Evolutionary conservation across 1,284 basidiomycete genomes (phyloP), one percentile per base, ranked within the genome.

Genomic region (Ceratobasidium sp.): DNA sequence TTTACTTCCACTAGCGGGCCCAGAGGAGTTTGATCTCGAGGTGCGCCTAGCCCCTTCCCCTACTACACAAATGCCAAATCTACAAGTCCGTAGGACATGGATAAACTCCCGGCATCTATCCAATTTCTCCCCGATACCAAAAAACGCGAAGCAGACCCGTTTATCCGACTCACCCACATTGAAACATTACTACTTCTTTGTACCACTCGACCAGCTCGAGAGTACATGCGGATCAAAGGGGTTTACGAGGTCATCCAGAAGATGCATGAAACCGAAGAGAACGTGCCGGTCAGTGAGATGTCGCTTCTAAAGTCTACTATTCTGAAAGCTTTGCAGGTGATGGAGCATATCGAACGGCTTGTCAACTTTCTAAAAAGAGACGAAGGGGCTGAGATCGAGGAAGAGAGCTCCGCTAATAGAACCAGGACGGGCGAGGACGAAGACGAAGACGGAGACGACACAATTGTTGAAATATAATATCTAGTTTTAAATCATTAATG

Each of bases 1-100:
- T 12, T 87, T 99, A 0, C 89, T 97, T 3, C 97, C 97, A 0
- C 88, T 99, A 2, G 96, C 97, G 79, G 97, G 97, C 4, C 94
- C 96, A 0, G 96, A 98, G 84, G 97, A 99, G 84, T 92, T 95
- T 79, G 95, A 97, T 79, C 87, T 96, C 1, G 96, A 97, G 81
- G 94, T 94, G 80, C 78, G 86, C 81, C 6, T 2, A 38, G 5
- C 18, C n/a, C 27, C 12, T 23, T 23, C 50, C 74, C 59, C 30
- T 46, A 54, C 35, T 55, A 64, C 77, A 18, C n/a, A 54, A 50
- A n/a, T 52, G 79, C 46, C 80, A 80, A 33, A 80, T 68, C 74
- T 80, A 71, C 65, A 20, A 66, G 23, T 35, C 20, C 41, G 33
- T 84, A 97, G 92, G 95, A 96, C 77, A 94, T 97, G 87, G 97